Conservation (phyloP, 192 early-diverging fungal species). For the Chytriomyces sp. region DNA sequence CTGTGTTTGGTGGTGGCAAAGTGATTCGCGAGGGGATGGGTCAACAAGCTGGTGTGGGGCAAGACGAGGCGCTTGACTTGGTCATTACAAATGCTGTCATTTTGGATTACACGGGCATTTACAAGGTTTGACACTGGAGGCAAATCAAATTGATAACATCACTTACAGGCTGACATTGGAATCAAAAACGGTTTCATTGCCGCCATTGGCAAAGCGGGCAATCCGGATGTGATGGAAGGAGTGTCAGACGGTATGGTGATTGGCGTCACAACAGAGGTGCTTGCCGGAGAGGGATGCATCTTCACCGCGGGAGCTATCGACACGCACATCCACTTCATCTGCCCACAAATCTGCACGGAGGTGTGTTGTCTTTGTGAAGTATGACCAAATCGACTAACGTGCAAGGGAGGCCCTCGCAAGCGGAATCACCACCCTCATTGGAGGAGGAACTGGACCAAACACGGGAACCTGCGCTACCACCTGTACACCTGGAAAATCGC, state of each 20-base stretch:
- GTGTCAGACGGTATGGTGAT: conserved; percentile 88
- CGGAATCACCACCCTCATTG: conserved; percentile 82
- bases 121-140: conserved; percentile 63
- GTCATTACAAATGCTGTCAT: conserved; percentile 95
- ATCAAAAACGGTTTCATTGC: conserved; percentile 81
- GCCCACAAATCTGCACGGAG: conserved; percentile 86
- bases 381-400: not conserved
- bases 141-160: not conserved
- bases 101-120: conserved; percentile 91
- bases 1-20: conserved; percentile 93
- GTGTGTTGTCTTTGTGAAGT: conserved; percentile 37
- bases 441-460: conserved; percentile 93
- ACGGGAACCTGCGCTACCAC: conserved; percentile 96
- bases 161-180: conserved; percentile 84
- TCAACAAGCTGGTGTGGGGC: conserved; percentile 65
- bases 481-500: conserved; percentile 82
- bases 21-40: conserved; percentile 95
- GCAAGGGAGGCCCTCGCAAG: conserved; percentile 36
- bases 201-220: conserved; percentile 95
- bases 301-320: conserved; percentile 94
- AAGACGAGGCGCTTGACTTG: conserved; percentile 80
- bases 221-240: conserved; percentile 95
- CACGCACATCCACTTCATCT: conserved; percentile 95
- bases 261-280: conserved; percentile 87
- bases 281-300: conserved; percentile 89